Evolutionary conservation across 2,329 filamentous ascomycete genomes (phyloP), one percentile per base, ranked within the genome.

Genomic region (Teratosphaeria pseudoeucalypti): DNA sequence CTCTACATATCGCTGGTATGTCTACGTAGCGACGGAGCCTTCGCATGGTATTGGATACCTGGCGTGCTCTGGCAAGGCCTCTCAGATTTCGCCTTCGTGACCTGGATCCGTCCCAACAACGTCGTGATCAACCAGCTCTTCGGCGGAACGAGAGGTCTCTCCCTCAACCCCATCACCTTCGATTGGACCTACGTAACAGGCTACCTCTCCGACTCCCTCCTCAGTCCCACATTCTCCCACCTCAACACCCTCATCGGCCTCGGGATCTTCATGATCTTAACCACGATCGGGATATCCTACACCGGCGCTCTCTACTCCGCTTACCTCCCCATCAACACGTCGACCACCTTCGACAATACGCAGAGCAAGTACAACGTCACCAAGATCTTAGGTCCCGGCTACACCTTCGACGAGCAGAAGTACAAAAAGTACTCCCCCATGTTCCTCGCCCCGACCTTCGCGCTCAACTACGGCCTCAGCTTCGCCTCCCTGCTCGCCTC

Each of bases 71-170:
- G 94, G 77, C 89, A 89, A 6, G 90, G 89, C 0, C 78, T 95
- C 9, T 92, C 88, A 73, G 94, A 92, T 73, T 95, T 95, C 78
- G 95, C 86, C 71, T 87, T 92, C 63, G 79, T 95, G 60, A 95
- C 90, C 11, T 95, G 90, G 90, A 88, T 94, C 69, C 88, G 88
- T 2, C 90, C 90, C 0, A 85, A 90, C 65, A 95, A 87, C 66
- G 87, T 94, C n/a, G 85, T 95, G 2, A 77, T 95, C 54, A 87
- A 90, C 34, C 95, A 95, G 71, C 77, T 95, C 6, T 95, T 95
- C 70, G 90, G 90, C 16, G 14, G 95, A 89, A 90, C 89, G 92
- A 72, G 90, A 1, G 90, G 90, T 1, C 80, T 95, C 14, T 90
- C 90, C 0, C 76, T 95, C 34, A 87, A 92, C 62, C 90, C 90